phyloP scores from a whole-genome alignment of 1,284 basidiomycete genomes.

The Trametes polyzona region DNA sequence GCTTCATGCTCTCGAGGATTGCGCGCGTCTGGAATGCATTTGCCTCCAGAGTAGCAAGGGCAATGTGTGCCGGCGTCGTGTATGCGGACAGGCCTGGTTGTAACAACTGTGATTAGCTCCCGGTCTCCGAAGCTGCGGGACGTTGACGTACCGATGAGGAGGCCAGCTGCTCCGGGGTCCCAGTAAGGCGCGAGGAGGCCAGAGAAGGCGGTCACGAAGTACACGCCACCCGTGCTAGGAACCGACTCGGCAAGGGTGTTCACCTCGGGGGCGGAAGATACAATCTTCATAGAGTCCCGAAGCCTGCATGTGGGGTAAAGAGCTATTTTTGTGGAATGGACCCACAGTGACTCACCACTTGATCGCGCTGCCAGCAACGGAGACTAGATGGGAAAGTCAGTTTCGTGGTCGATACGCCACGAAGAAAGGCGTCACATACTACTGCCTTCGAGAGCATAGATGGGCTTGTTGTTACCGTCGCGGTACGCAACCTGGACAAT shows the following conservation, averaged over 20 bases:
- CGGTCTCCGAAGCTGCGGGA: background rate
- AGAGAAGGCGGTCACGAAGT: conserved; percentile 96
- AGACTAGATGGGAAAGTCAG: conserved; percentile 55
- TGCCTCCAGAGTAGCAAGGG: conserved; percentile 92
- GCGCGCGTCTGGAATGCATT: conserved; percentile 91
- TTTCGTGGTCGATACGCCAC: background rate
- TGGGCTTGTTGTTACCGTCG: conserved; percentile 78
- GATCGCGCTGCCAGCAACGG: conserved; percentile 93
- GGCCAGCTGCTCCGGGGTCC: conserved; percentile 85
- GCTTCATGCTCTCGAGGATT: conserved; percentile 92
- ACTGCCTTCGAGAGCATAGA: conserved; percentile 94
- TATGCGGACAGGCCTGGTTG: conserved; percentile 80
- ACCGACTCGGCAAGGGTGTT: conserved; percentile 85
- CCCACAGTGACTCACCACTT: conserved; percentile 65
- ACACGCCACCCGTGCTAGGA: conserved; percentile 87
- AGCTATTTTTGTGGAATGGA: background rate
- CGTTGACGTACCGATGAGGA: conserved; percentile 71
- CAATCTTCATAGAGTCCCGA: conserved; percentile 88
- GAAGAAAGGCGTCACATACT: conserved; percentile 52
- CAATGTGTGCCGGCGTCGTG: conserved; percentile 93
- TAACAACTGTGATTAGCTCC: background rate
- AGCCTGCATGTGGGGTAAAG: conserved; percentile 57
- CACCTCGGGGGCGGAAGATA: conserved; percentile 82
- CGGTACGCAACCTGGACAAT: conserved; percentile 83
- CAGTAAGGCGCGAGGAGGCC: conserved; percentile 93